Base-by-base conservation (phyloP, 139 green algal genomes). In the Tetradesmus obliquus region DNA sequence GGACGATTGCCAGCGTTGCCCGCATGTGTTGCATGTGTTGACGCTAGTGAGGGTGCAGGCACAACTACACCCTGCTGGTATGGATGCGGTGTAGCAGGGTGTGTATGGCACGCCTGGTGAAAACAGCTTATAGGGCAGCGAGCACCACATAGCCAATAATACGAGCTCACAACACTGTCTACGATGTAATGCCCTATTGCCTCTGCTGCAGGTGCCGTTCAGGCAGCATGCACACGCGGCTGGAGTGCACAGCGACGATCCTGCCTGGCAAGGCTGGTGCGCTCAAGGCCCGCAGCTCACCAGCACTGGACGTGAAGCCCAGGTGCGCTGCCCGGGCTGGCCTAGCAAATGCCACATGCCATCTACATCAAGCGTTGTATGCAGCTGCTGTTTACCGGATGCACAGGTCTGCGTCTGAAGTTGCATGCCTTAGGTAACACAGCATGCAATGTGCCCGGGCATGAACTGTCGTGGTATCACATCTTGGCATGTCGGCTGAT, bases 191-290 rank as follows among this genome's bases (percentile, higher is more conserved):
- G 17, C 66, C 24, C 8, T 9, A 24, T 17, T 24, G 17, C 4
- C 13, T 76, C 15, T 76, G 53, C 55, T 60, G 55, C 62, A 71
- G 55, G 19, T 60, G 53, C 22, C 22, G 57, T 53, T n/a, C 17
- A 10, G 32, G 7, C 79, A 55, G 22, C 24, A 22, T 83, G 2
- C 79, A 53, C 79, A 53, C 32, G 3, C 79, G 79, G 17, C 20
- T 90, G 53, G 86, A 90, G 54, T 90, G 86, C 86, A 90, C 86
- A 0, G 86, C 86, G 7, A 84, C 71, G 2, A 84, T 90, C 7
- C 20, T 90, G 53, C 69, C 69, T 13, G 86, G 86, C 17, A 58
- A 8, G 22, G 51, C 20, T 10, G 82, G 82, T 2, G 19, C 7
- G 3, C 2, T 32, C 2, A 87, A 87, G 54, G 13, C 0, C 54